Evolutionary conservation across 2,329 filamentous ascomycete genomes (phyloP).

Genomic region (Purpureocillium lavendulum): DNA sequence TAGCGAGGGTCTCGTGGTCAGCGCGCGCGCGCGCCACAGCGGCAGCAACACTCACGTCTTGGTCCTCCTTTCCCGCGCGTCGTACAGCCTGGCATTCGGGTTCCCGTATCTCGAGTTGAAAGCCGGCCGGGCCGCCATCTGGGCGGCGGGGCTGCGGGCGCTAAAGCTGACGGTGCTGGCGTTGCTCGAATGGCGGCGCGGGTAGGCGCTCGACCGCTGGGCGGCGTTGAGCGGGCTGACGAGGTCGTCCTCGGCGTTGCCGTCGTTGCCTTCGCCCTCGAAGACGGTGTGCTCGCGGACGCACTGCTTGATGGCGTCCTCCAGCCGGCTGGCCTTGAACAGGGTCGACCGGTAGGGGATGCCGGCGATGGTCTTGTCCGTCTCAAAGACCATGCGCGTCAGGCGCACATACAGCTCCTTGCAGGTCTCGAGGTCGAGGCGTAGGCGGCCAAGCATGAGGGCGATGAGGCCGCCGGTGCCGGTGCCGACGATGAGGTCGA

Average conservation of each 20-base stretch:
- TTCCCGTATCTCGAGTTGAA: constrained; percentile 62
- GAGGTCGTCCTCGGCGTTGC: constrained; percentile 25
- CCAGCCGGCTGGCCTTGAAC: constrained; percentile 93
- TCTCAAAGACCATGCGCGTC: constrained; percentile 92
- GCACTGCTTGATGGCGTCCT: constrained; percentile 85
- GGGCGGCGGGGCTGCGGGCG: constrained; percentile 51
- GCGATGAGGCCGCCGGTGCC: constrained; percentile 94
- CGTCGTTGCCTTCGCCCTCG: constrained; percentile 77
- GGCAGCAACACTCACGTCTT: constrained; percentile 86
- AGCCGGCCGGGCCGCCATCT: constrained; percentile 40
- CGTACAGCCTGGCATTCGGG: constrained; percentile 80
- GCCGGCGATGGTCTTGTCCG: constrained; percentile 93
- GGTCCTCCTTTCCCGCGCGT: constrained; percentile 73
- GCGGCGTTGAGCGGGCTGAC: constrained; percentile 31
- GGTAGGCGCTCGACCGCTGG: constrained; percentile 32
- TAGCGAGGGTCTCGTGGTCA: neutral
- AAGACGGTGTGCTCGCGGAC: constrained; percentile 78
- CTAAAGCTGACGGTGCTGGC: constrained; percentile 79
- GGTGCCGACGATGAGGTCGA: constrained; percentile 92
- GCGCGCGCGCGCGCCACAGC: too few species aligned
- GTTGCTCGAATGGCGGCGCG: constrained; percentile 63
- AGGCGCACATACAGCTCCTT: constrained; percentile 95
- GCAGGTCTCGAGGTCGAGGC: constrained; percentile 90
- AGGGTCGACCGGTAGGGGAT: constrained; percentile 91
- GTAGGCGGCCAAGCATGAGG: constrained; percentile 87